Evolutionary conservation across 2,329 filamentous ascomycete species (phyloP).

Genomic region (Akanthomyces muscarius): DNA sequence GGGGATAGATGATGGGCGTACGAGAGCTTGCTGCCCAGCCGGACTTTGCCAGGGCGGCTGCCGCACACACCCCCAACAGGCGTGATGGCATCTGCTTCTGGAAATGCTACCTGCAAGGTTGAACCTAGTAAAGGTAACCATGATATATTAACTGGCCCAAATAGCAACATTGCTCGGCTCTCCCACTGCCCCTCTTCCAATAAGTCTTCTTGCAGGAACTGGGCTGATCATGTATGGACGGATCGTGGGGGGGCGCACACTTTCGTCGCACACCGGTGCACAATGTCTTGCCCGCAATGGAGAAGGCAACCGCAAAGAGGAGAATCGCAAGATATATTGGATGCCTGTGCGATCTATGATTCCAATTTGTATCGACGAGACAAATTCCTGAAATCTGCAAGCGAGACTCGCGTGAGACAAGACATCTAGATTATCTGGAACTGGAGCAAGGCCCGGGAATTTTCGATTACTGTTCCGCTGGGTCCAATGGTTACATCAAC

Average conservation of each 20-base stretch:
- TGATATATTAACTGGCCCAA: constrained; percentile 11
- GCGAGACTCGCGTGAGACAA: neutral
- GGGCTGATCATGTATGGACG: constrained; percentile 1
- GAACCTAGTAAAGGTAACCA: constrained; percentile 11
- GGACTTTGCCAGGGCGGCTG: neutral
- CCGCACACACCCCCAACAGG: neutral
- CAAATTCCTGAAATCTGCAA: neutral
- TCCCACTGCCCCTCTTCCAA: neutral
- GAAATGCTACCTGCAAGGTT: constrained; percentile 12
- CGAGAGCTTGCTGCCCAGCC: neutral
- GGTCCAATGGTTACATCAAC: constrained; percentile 15
- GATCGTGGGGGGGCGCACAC: constrained; percentile 12
- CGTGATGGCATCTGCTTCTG: constrained; percentile 8
- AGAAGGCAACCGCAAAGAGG: neutral
- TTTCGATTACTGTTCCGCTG: constrained; percentile 1
- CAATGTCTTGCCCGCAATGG: constrained; percentile 1
- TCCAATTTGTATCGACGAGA: constrained; percentile 5
- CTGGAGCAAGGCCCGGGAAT: neutral
- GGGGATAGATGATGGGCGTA: neutral
- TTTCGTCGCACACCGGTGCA: neutral
- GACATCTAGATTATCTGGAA: neutral
- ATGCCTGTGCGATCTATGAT: constrained; percentile 10
- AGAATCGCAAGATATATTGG: constrained; percentile 14
- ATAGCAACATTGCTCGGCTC: constrained; percentile 10
- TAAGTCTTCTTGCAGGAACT: neutral